Base-by-base conservation (phyloP, 116 monocot species). In the Phalaenopsis hybrid region DNA sequence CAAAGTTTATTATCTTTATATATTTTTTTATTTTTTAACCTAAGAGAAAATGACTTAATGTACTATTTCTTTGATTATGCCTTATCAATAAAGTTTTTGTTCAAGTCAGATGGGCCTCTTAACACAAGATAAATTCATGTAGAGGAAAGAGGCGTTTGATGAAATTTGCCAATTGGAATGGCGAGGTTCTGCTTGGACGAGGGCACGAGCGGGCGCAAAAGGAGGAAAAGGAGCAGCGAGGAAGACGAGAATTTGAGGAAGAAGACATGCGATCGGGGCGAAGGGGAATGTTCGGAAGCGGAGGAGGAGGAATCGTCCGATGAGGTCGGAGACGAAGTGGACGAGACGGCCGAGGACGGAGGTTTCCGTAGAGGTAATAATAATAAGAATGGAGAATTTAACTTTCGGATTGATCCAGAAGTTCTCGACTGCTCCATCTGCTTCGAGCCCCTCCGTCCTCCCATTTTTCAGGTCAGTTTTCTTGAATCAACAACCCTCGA, bases 401-500 rank as follows among this genome's bases (percentile, higher is more conserved):
- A 59, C 34, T 37, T 67, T 34, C 82, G 83, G 6, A 69, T 92
- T 5, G 94, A 94, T 70, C 83, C 86, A 2, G 92, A 94, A 25
- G 65, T 79, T 17, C 84, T 94, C 8, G 90, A 94, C 28, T 94
- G 92, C 82, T 78, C 86, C 49, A 83, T 94, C 57, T 94, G 94
- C 86, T 94, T 18, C 74, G 88, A 92, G 67, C 79, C 87, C 34
- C 72, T 94, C 23, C 43, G 83, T 6, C 89, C 89, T 0, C 92
- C 92, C 4, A 75, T 94, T 17, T 92, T 83, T 81, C 92, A 94
- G 88, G 94, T 90, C 80, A 8, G 78, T 70, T 10, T 44, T 0
- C 28, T 52, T 7, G 37, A 72, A 72, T 33, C 37, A 37, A 4
- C 37, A 0, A 3, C 37, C 34, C 4, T 72, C 13, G 15, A 6